These are phyloP conservation scores for Nicotiana tabacum DNA, from an alignment of 257 asterid species.

Conservation along the genomic window DNA sequence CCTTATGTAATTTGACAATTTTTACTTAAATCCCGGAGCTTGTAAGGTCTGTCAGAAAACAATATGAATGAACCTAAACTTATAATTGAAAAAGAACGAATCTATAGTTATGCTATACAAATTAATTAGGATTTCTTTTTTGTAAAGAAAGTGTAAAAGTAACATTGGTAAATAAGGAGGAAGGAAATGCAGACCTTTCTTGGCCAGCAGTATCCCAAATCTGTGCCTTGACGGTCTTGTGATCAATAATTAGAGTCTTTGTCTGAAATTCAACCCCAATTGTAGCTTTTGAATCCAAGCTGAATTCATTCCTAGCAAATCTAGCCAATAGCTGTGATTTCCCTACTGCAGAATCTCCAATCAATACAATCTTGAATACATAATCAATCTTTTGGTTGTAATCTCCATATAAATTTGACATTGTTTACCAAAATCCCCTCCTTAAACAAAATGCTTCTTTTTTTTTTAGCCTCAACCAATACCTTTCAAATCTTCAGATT, in stretches of 20 bases:
- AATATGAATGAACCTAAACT: background rate
- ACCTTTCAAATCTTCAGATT: slow-evolving; percentile 15
- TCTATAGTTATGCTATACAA: no score
- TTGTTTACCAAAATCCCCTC: slow-evolving; percentile 19
- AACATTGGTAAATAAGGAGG: background rate
- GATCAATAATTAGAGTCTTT: slow-evolving; percentile 69
- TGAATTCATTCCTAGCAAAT: slow-evolving; percentile 87
- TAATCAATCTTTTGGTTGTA: slow-evolving; percentile 82
- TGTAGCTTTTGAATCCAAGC: slow-evolving; percentile 78
- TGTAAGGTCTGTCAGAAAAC: background rate
- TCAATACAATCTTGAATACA: slow-evolving; percentile 77
- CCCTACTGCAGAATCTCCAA: slow-evolving; percentile 88
- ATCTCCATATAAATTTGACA: slow-evolving; percentile 71
- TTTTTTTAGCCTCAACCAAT: slow-evolving; percentile 20
- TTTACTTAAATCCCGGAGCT: background rate
- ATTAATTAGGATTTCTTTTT: no score
- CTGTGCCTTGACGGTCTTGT: slow-evolving; percentile 82
- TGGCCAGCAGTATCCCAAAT: slow-evolving; percentile 99
- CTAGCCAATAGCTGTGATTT: slow-evolving; percentile 86
- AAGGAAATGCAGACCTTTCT: slow-evolving; percentile 50
- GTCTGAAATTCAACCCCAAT: slow-evolving; percentile 92
- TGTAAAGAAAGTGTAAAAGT: background rate
- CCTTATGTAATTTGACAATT: background rate
- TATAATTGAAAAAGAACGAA: background rate
- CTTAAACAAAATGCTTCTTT: slow-evolving; percentile 2